Evolutionary conservation across 306 rosid genomes (phyloP).

Genomic region (Dryas alaskensis): DNA sequence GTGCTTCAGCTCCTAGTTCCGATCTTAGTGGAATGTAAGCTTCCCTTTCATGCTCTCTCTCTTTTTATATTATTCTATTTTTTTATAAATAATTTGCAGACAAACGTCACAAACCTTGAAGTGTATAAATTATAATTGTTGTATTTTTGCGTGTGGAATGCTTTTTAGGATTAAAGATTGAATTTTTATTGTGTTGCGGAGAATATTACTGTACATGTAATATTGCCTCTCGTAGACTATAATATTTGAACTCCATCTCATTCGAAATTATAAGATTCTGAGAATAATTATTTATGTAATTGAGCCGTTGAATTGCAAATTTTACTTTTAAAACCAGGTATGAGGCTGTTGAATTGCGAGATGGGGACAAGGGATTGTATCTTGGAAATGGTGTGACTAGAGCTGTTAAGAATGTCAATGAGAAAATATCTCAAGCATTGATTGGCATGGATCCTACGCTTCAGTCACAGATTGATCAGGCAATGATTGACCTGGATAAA

Average conservation of each 20-base stretch:
- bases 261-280: not conserved
- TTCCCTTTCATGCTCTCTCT: not conserved
- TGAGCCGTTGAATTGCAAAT: not conserved
- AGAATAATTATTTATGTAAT: not conserved
- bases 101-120: not conserved
- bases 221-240: not conserved
- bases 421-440: constrained; percentile 81
- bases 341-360: constrained; percentile 87
- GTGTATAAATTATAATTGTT: not conserved
- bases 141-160: not conserved
- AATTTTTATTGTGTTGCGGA: not conserved
- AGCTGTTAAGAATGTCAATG: constrained; percentile 86
- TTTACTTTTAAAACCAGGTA: constrained; percentile 50
- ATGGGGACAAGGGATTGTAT: constrained; percentile 81
- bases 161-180: not conserved
- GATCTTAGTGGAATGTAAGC: constrained; percentile 70
- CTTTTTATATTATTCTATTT: not conserved
- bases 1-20: constrained; percentile 87
- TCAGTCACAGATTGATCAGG: constrained; percentile 91
- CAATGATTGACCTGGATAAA: constrained; percentile 86
- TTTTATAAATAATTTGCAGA: not conserved
- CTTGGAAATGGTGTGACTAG: constrained; percentile 79
- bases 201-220: not conserved
- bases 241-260: not conserved
- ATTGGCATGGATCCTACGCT: constrained; percentile 92